These are phyloP conservation scores for Tardiomyces depauwii DNA, from an alignment of 1,139 yeast species.

Conservation along the genomic window DNA sequence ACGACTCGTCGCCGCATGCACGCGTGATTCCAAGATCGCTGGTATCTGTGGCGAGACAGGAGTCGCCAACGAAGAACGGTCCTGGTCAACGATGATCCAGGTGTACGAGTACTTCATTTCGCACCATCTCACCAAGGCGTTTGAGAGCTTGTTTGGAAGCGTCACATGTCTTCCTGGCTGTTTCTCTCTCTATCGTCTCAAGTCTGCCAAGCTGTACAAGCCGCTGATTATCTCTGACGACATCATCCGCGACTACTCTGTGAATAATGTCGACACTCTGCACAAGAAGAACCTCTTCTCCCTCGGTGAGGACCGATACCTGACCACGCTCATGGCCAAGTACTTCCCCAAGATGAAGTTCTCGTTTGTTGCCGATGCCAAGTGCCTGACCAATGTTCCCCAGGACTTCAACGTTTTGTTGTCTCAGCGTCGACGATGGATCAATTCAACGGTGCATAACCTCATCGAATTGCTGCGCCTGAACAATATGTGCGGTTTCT, in stretches of 20 bases:
- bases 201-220: slow-evolving; percentile 23
- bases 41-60: slow-evolving; percentile 34
- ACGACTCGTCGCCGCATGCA: slow-evolving; percentile 28
- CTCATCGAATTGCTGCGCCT: slow-evolving; percentile 24
- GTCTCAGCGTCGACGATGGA: slow-evolving; percentile 30
- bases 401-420: slow-evolving; percentile 23
- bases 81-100: slow-evolving; percentile 32
- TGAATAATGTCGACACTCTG: slow-evolving; percentile 29
- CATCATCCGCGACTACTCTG: slow-evolving; percentile 28
- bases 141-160: slow-evolving; percentile 30
- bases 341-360: slow-evolving; percentile 21
- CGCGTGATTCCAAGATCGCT: slow-evolving; percentile 26
- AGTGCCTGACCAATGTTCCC: slow-evolving; percentile 26
- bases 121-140: slow-evolving; percentile 32
- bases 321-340: slow-evolving; percentile 30
- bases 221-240: slow-evolving; percentile 29
- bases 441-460: slow-evolving; percentile 30
- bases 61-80: slow-evolving; percentile 28
- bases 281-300: slow-evolving; percentile 33
- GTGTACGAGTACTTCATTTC: slow-evolving; percentile 33
- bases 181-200: slow-evolving; percentile 29
- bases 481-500: slow-evolving; percentile 28
- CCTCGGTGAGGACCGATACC: slow-evolving; percentile 33
- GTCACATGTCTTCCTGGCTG: slow-evolving; percentile 36
- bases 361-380: slow-evolving; percentile 25